phyloP scores from a whole-genome alignment of 2,329 filamentous ascomycete genomes.

The Phaeosphaeria sp. region DNA sequence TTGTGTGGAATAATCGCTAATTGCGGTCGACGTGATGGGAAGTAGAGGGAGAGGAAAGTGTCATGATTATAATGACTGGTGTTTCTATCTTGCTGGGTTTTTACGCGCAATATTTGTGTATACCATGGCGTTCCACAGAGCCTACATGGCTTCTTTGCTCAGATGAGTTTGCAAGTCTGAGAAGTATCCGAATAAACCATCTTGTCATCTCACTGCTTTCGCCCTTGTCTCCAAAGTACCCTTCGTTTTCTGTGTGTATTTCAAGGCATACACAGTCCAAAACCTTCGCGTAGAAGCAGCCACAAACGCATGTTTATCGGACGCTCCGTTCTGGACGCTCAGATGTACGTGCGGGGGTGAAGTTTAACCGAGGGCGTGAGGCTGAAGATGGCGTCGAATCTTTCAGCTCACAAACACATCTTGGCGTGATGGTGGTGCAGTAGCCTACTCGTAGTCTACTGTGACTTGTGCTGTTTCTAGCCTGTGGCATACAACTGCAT shows the following conservation, averaged over 20 bases:
- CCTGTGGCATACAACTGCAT: no score
- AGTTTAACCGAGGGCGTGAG: background rate
- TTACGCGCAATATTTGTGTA: background rate
- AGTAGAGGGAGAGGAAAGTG: background rate
- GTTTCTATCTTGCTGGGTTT: background rate
- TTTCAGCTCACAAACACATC: background rate
- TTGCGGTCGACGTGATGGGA: background rate
- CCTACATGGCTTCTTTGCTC: background rate
- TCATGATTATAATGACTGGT: constrained; percentile 7
- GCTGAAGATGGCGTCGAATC: background rate
- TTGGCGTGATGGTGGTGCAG: background rate
- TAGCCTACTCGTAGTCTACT: background rate
- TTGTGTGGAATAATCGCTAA: background rate
- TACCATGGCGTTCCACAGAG: background rate
- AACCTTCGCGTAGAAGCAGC: background rate
- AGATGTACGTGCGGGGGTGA: background rate
- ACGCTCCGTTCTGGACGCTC: background rate
- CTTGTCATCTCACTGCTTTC: background rate
- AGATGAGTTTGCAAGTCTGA: background rate
- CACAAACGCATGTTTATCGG: background rate
- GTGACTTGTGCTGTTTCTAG: no score
- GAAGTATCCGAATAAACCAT: background rate
- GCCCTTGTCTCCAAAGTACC: no score
- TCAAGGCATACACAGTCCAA: background rate
- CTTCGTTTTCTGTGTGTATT: no score